Conservation (phyloP, 2,329 filamentous ascomycete species). For the Phaeosphaeriaceae sp. region DNA sequence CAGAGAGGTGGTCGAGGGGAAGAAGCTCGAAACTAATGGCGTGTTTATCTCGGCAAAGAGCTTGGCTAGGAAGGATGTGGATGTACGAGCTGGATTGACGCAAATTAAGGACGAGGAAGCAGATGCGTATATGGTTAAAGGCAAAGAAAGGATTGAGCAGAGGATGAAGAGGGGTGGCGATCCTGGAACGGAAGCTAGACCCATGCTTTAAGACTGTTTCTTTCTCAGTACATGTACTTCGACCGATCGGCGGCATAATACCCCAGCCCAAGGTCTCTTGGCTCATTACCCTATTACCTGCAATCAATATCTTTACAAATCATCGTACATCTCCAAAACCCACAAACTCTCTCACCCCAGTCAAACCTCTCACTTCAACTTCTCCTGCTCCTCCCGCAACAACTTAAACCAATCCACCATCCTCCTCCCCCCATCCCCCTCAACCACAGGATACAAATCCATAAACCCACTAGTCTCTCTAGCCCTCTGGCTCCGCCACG, state of each 20-base stretch:
- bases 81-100: slow-evolving; percentile 33
- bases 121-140: slow-evolving; percentile 35
- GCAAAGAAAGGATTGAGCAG: slow-evolving; percentile 26
- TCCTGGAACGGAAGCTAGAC: slow-evolving; percentile 23
- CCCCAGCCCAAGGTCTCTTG: too few relatives aligned
- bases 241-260: neutral
- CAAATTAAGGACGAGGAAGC: slow-evolving; percentile 42
- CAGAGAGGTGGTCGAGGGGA: slow-evolving; percentile 33
- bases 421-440: slow-evolving; percentile 10
- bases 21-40: slow-evolving; percentile 28
- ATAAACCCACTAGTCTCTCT: slow-evolving; percentile 14
- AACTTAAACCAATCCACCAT: slow-evolving; percentile 37
- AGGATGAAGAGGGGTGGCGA: slow-evolving; percentile 25
- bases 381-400: slow-evolving; percentile 23
- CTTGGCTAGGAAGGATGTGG: slow-evolving; percentile 29
- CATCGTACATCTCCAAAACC: neutral
- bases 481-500: slow-evolving; percentile 17
- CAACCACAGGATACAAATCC: slow-evolving; percentile 23
- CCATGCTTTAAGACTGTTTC: slow-evolving; percentile 23
- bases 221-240: neutral
- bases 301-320: neutral
- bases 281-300: neutral
- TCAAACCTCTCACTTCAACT: slow-evolving; percentile 1
- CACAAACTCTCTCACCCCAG: neutral
- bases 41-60: slow-evolving; percentile 40